Percentiles rank a stretch among this genome's conserved stretches.
Evolutionary conservation across 2,329 filamentous ascomycete species (phyloP).

Genomic region (Apiospora arundinis): DNA sequence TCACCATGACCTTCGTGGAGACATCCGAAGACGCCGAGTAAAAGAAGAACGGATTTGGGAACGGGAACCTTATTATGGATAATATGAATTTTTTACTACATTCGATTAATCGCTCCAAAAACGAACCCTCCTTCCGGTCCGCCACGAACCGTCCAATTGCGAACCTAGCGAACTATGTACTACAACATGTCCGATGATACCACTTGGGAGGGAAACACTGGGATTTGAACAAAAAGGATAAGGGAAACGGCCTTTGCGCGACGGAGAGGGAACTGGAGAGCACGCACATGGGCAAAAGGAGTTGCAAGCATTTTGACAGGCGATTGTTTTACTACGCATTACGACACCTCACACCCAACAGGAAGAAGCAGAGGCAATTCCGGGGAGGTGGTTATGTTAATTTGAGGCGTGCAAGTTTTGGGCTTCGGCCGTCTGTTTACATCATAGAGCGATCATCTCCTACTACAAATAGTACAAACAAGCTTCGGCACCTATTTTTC

Average conservation of each 20-base stretch:
- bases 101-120: conserved; percentile 19
- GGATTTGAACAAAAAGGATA: neutral
- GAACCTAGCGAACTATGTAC: neutral
- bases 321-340: neutral
- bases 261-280: neutral
- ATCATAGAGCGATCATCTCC: conserved; percentile 16
- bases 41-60: neutral
- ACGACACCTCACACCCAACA: neutral
- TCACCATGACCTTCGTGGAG: conserved; percentile 56
- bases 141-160: neutral
- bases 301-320: conserved; percentile 5
- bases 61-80: conserved; percentile 8
- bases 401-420: conserved; percentile 3
- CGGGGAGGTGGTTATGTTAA: conserved; percentile 13
- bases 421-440: neutral
- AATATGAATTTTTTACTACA: conserved; percentile 19
- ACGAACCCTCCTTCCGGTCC: neutral
- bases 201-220: neutral
- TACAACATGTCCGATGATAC: conserved; percentile 18
- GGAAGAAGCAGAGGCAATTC: conserved; percentile 17
- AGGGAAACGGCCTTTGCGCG: conserved; percentile 10
- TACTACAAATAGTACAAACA: conserved; percentile 18
- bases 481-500: neutral
- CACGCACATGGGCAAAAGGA: conserved; percentile 4
- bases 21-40: conserved; percentile 40